These are phyloP conservation scores for Suillus brevipes DNA, from an alignment of 768 basidiomycete species.

Conservation along the genomic window DNA sequence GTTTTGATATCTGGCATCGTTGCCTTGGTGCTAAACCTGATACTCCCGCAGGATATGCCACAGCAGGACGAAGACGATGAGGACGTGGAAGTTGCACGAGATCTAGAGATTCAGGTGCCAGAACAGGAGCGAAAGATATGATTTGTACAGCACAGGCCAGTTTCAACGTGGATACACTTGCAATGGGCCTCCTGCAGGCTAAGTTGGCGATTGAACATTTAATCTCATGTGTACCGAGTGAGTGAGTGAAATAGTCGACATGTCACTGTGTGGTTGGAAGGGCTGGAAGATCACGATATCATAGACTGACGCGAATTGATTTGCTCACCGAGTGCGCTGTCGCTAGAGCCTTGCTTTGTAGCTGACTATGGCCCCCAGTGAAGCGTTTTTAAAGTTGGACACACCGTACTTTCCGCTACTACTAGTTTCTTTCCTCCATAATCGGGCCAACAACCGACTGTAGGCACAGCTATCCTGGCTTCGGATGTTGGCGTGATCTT, in stretches of 20 bases:
- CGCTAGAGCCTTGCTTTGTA: neutral
- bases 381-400: neutral
- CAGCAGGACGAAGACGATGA: constrained; percentile 27
- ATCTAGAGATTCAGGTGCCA: constrained; percentile 21
- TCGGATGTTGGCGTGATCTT: neutral
- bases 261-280: neutral
- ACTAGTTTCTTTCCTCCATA: neutral
- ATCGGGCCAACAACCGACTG: neutral
- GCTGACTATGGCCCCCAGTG: neutral
- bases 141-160: neutral
- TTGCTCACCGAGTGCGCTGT: neutral
- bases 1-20: constrained; percentile 60
- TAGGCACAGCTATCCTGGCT: neutral
- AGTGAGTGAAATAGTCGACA: neutral
- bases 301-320: neutral
- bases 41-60: constrained; percentile 44
- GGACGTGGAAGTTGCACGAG: constrained; percentile 23
- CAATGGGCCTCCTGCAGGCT: neutral
- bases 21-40: constrained; percentile 55
- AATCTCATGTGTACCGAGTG: neutral
- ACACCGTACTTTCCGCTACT: neutral
- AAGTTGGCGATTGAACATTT: neutral
- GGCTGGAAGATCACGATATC: neutral
- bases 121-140: neutral
- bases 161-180: neutral